Base-by-base conservation (phyloP, 148 eudicot species). In the Camellia granthamiana region DNA sequence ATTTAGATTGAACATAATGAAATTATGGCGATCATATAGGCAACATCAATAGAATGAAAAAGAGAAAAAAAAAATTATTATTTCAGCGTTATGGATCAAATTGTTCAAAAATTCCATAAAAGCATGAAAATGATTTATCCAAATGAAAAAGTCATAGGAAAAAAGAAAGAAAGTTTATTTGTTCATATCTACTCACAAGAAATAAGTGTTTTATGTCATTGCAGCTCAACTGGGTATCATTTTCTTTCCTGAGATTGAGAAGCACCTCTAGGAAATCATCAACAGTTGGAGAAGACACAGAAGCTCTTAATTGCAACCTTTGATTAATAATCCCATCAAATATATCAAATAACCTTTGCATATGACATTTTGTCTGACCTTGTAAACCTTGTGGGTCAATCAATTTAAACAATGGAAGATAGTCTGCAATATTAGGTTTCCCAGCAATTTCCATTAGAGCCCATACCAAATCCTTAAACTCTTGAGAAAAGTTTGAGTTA, bases 201-300 rank as follows among this genome's bases (percentile, higher is more conserved):
- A 86, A 67, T 43, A 86, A 7, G 72, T 84, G 84, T 18, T 72
- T 86, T 38, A 84, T 77, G 21, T 86, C 84, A 60, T 83, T 75
- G 41, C 68, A 74, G 67, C 73, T 83, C 62, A 86, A 58, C 65
- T 66, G 6, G 21, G 41, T 18, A 38, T 76, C 58, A 8, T 77
- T 30, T 65, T 9, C 74, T n/a, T 81, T 46, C 16, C 74, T 76
- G 21, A 81, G 80, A 51, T 76, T 55, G 46, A 86, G 83, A 43
- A 86, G 78, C 41, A 76, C 72, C 16, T 56, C 79, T 15, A 86
- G 19, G 1, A 86, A 82, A 81, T 86, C 89, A 44, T 30, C 5
- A 49, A 67, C 10, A 15, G 9, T 1, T n/a, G 74, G 4, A 11
- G 70, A 0, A 49, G 52, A 5, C 13, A 9, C 43, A 5, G 41